Conservation (phyloP, 495 filamentous ascomycete genomes). For the Collariella sp. region DNA sequence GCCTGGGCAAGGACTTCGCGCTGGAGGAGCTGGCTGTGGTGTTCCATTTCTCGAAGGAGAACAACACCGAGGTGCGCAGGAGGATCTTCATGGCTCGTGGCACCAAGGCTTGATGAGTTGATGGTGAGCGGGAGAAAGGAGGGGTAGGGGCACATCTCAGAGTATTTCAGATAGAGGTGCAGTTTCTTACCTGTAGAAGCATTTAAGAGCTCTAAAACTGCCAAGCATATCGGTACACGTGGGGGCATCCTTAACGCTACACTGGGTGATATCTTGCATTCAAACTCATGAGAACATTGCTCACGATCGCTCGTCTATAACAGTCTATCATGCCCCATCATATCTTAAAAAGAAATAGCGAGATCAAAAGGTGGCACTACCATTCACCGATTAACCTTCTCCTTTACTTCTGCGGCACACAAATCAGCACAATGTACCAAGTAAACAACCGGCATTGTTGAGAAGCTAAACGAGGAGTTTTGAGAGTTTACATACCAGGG, state of each 20-base stretch:
- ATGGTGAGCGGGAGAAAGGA: background rate
- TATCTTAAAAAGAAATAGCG: too few species aligned
- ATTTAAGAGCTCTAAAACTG: too few species aligned
- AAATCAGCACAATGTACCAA: background rate
- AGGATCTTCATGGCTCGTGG: constrained; percentile 24
- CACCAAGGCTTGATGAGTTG: constrained; percentile 16
- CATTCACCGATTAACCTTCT: background rate
- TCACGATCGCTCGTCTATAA: too few species aligned
- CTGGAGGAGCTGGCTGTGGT: constrained; percentile 30
- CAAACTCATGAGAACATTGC: too few species aligned
- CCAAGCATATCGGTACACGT: too few species aligned
- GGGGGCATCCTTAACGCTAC: too few species aligned
- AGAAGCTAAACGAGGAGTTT: background rate
- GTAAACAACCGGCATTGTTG: background rate
- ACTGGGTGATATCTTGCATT: too few species aligned
- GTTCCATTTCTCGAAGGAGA: constrained; percentile 10
- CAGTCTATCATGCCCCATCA: too few species aligned
- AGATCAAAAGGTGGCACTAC: too few species aligned
- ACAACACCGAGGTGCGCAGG: constrained; percentile 8
- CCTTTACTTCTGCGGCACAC: background rate
- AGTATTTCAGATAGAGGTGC: too few species aligned
- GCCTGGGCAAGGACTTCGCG: constrained; percentile 38
- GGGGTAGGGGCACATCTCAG: background rate
- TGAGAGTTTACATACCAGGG: constrained; percentile 4
- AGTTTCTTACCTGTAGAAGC: too few species aligned